Base-by-base conservation (phyloP, 2,329 filamentous ascomycete genomes). In the Macrophomina phaseolina region DNA sequence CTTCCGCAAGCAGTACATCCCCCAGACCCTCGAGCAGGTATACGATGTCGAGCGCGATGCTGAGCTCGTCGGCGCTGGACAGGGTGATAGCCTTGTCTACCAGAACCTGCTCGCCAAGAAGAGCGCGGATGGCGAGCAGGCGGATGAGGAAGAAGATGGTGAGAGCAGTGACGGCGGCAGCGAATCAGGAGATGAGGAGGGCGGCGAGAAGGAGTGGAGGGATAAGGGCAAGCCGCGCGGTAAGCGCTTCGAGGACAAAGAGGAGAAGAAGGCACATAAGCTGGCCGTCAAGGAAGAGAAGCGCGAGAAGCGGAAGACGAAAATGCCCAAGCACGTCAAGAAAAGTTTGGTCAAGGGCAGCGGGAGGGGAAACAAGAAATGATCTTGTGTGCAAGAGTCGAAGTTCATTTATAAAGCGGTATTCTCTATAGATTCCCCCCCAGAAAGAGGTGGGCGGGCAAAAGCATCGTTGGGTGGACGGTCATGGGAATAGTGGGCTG, bases 311-410 rank as follows among this genome's bases (percentile, higher is more conserved):
- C 85, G 95, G 68, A 92, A 94, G 79, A 91, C 92, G 4, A 99
- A 99, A 84, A 97, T 99, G 81, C 94, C 95, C 0, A 99, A 99
- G 81, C 89, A 96, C 76, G 71, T 97, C 40, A 99, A 99, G 86
- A 98, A 97, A 84, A 92, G 91, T 77, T 80, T 97, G 67, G 87
- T 97, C 32, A 86, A 85, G 48, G 42, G 52, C 14, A 40, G 32
- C n/a, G 42, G 51, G 12, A 62, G 40, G 58, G 60, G 66, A 14
- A 52, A 55, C 8, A 66, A 63, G 60, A 55, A 61, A 36, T 61
- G 53, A 45, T 32, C 14, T 11, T 62, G 5, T 5, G 5, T 5
- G 34, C 11, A 11, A 34, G 28, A 16, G 14, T 16, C 28, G 28
- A 2, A 32, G 28, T n/a, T 12, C 36, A 12, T 38, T 38, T 38